A percentile compares a stretch with the other conserved stretches of the same genome.
phyloP scores from a whole-genome alignment of 371 early-diverging fungal genomes.

The Mortierella sp. region DNA sequence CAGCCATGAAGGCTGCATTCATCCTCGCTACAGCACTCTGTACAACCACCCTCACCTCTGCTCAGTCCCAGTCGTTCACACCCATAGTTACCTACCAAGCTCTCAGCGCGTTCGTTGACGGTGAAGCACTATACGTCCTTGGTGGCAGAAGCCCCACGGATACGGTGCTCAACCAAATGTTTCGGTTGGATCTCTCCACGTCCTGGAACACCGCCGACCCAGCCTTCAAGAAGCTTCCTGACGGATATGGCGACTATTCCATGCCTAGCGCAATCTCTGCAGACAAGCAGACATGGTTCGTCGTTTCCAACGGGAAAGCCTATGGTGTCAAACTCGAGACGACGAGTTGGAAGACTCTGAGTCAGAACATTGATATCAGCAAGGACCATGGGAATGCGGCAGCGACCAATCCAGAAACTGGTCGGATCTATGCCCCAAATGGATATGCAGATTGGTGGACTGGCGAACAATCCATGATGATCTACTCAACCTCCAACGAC shows the following conservation, averaged over 20 bases:
- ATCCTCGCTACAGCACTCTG: too few relatives aligned
- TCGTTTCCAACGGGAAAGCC: conserved; percentile 6
- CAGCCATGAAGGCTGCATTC: too few relatives aligned
- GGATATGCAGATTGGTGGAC: background rate
- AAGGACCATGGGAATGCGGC: background rate
- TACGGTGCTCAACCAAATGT: background rate
- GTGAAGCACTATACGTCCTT: background rate
- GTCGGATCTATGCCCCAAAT: conserved; percentile 12
- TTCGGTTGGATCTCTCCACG: conserved; percentile 17
- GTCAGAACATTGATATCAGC: background rate
- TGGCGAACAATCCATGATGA: background rate
- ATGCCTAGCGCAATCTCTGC: background rate
- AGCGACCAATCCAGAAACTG: conserved; percentile 12
- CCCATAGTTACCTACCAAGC: background rate
- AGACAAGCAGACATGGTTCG: conserved; percentile 9
- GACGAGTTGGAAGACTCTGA: conserved; percentile 2
- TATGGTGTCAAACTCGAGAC: conserved; percentile 1
- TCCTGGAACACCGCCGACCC: conserved; percentile 13
- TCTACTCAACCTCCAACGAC: background rate
- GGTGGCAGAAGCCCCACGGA: background rate
- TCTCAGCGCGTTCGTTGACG: conserved; percentile 5
- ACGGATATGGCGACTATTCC: conserved; percentile 1
- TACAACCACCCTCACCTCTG: too few relatives aligned
- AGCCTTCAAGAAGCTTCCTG: conserved; percentile 3
- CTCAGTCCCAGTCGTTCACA: background rate